These are phyloP conservation scores for Chaetomium tenue DNA, from an alignment of 495 filamentous ascomycete genomes.

Conservation along the genomic window DNA sequence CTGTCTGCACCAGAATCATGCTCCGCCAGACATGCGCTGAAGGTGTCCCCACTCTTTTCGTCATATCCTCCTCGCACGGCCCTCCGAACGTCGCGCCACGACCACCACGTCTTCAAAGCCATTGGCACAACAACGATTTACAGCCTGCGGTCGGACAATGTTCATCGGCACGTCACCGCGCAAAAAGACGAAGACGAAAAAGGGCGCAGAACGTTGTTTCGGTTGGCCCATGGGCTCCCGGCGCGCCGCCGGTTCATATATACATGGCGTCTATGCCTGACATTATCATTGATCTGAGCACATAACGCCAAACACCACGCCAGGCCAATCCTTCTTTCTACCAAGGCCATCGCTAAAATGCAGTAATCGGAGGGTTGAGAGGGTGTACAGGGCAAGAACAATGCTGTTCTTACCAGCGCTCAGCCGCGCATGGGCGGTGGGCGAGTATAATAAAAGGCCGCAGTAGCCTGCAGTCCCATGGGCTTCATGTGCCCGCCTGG, in stretches of 20 bases:
- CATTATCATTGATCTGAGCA: slow-evolving; percentile 33
- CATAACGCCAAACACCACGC: slow-evolving; percentile 32
- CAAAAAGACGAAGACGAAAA: neutral
- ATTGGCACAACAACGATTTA: neutral
- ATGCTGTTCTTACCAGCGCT: slow-evolving; percentile 14
- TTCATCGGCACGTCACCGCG: neutral
- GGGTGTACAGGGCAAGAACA: slow-evolving; percentile 29
- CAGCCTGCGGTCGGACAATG: neutral
- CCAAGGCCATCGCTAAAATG: slow-evolving; percentile 36
- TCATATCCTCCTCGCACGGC: neutral
- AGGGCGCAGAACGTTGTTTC: slow-evolving; percentile 4
- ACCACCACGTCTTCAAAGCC: neutral
- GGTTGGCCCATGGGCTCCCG: neutral
- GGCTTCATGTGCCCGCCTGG: slow-evolving; percentile 17
- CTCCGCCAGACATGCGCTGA: too few species aligned
- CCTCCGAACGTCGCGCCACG: neutral
- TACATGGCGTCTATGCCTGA: slow-evolving; percentile 27
- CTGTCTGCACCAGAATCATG: too few species aligned
- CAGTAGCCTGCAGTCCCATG: neutral
- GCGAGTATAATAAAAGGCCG: neutral
- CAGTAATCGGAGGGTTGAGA: slow-evolving; percentile 34
- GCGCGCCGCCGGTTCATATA: slow-evolving; percentile 21
- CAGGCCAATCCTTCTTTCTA: slow-evolving; percentile 24
- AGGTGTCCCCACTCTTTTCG: too few species aligned
- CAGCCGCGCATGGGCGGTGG: slow-evolving; percentile 5